A percentile compares a stretch with the other conserved stretches of the same genome.
Conservation (phyloP, 805 yeast genomes). For the Cyberlindnera veronae region DNA sequence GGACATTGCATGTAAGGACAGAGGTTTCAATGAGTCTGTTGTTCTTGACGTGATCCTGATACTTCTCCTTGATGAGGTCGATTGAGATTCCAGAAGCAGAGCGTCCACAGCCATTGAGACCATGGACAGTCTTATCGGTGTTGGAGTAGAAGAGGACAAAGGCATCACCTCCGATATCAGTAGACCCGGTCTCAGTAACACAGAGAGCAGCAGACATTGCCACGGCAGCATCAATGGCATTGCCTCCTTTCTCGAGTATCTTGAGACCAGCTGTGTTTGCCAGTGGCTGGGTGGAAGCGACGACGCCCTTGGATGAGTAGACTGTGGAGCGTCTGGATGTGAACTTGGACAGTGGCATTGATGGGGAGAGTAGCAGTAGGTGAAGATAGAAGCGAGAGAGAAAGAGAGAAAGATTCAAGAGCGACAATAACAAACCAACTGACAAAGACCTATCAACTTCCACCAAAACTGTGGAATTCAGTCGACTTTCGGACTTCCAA, state of each 20-base stretch:
- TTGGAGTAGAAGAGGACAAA: conserved; percentile 59
- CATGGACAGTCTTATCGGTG: conserved; percentile 48
- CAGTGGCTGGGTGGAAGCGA: conserved; percentile 70
- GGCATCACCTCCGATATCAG: conserved; percentile 69
- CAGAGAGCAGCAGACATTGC: conserved; percentile 56
- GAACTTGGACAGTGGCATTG: no score
- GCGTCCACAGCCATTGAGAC: conserved; percentile 75
- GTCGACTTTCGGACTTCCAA: no score
- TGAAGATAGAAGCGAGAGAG: no score
- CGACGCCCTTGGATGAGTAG: conserved; percentile 69
- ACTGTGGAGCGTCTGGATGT: conserved; percentile 69
- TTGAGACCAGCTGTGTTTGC: conserved; percentile 72
- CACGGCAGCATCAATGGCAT: conserved; percentile 62
- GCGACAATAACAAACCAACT: no score
- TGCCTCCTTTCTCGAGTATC: conserved; percentile 68
- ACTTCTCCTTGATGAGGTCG: conserved; percentile 41
- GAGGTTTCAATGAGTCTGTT: conserved; percentile 50
- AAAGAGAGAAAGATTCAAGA: no score
- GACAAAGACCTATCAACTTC: no score
- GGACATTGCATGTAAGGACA: conserved; percentile 62
- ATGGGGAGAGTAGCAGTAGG: no score
- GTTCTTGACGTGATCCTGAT: conserved; percentile 41
- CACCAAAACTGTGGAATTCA: no score
- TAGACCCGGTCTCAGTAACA: conserved; percentile 54
- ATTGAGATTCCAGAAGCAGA: conserved; percentile 50